Evolutionary conservation across 441 rosid species (phyloP), one percentile per base, ranked within the genome.

Genomic region (Mallotus repandus): DNA sequence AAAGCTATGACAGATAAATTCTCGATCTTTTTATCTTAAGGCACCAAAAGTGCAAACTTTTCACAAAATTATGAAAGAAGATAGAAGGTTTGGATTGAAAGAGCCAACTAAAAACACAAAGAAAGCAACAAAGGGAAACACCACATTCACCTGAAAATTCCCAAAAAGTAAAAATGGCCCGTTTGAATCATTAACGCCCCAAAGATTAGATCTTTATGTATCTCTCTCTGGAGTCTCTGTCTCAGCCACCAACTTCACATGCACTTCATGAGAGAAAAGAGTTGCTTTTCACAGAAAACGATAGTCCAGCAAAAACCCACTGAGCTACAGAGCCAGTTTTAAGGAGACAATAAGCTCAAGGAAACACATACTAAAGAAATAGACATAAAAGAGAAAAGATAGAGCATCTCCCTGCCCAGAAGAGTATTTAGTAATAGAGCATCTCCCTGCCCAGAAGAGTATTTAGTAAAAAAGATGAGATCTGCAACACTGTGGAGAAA

Each of bases 191-290:
- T 84, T 78, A 80, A 82, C 18, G 38, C 73, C 63, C 52, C 74
- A 66, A 56, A 82, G 84, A 81, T 74, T 82, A 79, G 89, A 89
- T 86, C 89, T 80, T 84, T 74, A 29, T 72, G 63, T 53, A 43
- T 74, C 58, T 70, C 58, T 62, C 74, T 63, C 57, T 59, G 41
- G 43, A 69, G 57, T 70, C 80, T 18, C 81, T 73, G n/a, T 53
- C 21, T 11, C 56, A 22, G 66, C 61, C 66, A 88, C 89, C 83
- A 83, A 84, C 89, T 92, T 90, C 92, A 88, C 97, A 88, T 87
- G 94, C 85, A 85, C 66, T 76, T 80, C 81, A 75, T 77, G 82
- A 68, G 79, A 32, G 59, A 70, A 71, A 81, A 68, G 77, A 74
- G 81, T 64, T 73, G 54, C 84, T 80, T 85, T 84, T 67, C 76